Evolutionary conservation across 1,139 yeast genomes (phyloP), one percentile per base, ranked within the genome.

Genomic region (Diutina catenulata): DNA sequence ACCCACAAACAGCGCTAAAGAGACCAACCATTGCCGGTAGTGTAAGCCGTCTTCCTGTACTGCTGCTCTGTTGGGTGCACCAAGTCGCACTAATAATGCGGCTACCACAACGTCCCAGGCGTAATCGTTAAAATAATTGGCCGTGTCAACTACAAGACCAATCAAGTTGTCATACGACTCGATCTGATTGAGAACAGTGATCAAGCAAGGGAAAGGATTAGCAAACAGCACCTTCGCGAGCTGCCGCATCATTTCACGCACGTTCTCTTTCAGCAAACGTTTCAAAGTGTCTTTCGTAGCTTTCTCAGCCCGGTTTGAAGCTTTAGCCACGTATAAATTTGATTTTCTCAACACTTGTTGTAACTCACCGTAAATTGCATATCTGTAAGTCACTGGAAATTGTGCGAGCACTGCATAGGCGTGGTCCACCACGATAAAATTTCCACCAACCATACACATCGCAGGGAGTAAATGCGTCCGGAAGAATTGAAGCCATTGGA

Each of bases 91-190:
- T 53, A 87, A 61, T 6, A 88, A 60, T 1, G 83, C 88, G 47
- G 74, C 77, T 2, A 91, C 80, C 32, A 88, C 59, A 2, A 77
- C 82, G 53, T 88, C 97, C 88, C 94, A 87, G 0, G 88, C 91
- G 51, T 81, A 79, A 7, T 64, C 70, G 40, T 80, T 81, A 53
- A 87, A 84, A 49, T 77, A 81, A 36, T 79, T 64, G 0, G 95
- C 88, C 2, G 94, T 76, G 40, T 80, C 82, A 9, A 86, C 88
- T 10, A 91, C 78, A 41, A 87, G 64, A 35, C 74, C 77, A 39
- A 79, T 84, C 46, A 87, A 71, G 52, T 87, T 91, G 52, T 83
- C 95, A 52, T 91, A 93, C 60, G 94, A 86, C 55, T 93, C 98
- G 43, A 91, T 77, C 49, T 80, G 88, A 40, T 72, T 74, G 21